Base-by-base conservation (phyloP, 2,329 filamentous ascomycete species). In the Drechslerella coelobrocha region DNA sequence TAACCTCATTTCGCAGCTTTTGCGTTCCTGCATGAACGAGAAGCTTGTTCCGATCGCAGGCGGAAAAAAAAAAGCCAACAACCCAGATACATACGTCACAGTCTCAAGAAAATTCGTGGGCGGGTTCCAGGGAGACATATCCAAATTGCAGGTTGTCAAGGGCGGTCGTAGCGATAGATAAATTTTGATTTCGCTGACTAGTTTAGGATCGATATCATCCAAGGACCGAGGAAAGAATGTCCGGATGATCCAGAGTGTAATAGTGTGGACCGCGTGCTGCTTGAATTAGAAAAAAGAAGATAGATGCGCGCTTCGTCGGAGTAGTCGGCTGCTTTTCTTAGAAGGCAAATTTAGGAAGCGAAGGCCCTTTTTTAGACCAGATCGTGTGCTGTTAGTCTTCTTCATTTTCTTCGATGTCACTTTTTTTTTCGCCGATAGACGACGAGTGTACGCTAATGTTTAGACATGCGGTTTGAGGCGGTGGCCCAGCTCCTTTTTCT, bases 1-100 rank as follows among this genome's bases (percentile, higher is more conserved):
- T 54, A 61, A 56, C 34, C 63, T 68, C 63, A 68, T 68, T 68
- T 68, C 63, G 63, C 63, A 34, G 45, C 34, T 56, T 68, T 68
- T 41, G 56, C 23, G 63, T 68, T 68, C 63, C 63, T 68, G 63
- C 63, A 68, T 68, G 63, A 68, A 41, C 55, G 62, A 39, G 34
- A 68, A 50, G 55, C 39, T 48, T 60, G 31, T 31, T 45, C 45
- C 48, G 34, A 39, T 39, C 34, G 34, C 31, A 24, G 52, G 50
- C 26, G 43, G 34, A 50, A n/a, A 31, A 57, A 41, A 66, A 60
- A 19, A 43, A 31, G 24, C 34, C 12, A 5, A 39, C 34, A 10
- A 14, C 12, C 12, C 12, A 5, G 12, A 39, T 10, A 39, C 34
- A 39, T 68, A 68, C 63, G 63, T 68, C 63, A 68, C 56, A 68